Conservation (phyloP, 1,139 yeast species). For the Kurtzmaniella quercitrusa region DNA sequence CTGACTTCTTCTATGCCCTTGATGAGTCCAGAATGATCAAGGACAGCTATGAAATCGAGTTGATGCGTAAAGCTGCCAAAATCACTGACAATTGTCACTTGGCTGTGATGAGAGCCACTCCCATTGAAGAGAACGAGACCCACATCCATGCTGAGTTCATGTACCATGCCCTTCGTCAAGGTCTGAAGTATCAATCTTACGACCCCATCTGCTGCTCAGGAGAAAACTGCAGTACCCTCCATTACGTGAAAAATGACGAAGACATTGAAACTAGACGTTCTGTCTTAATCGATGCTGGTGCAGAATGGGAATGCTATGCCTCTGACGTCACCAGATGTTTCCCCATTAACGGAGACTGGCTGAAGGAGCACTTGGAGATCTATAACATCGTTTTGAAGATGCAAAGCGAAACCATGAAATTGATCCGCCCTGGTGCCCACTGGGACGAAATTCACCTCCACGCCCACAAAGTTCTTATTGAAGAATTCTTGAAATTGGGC, state of each 20-base stretch:
- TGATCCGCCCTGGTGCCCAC: constrained; percentile 71
- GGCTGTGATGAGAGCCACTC: constrained; percentile 90
- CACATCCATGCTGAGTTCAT: constrained; percentile 94
- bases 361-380: constrained; percentile 77
- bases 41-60: constrained; percentile 72
- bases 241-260: constrained; percentile 83
- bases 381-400: constrained; percentile 79
- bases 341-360: constrained; percentile 89
- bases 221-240: constrained; percentile 84
- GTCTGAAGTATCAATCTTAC: constrained; percentile 82
- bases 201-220: constrained; percentile 97
- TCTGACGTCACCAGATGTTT: constrained; percentile 93
- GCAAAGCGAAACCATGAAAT: constrained; percentile 68
- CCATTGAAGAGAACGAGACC: constrained; percentile 82
- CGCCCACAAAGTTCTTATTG: constrained; percentile 75
- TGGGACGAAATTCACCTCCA: constrained; percentile 86
- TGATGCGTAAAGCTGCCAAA: constrained; percentile 74
- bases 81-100: constrained; percentile 85
- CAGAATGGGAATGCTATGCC: constrained; percentile 92
- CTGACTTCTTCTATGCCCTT: constrained; percentile 62
- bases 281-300: constrained; percentile 91
- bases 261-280: constrained; percentile 51
- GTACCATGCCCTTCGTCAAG: constrained; percentile 91
- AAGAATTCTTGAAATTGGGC: constrained; percentile 68
- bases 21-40: constrained; percentile 85